Percentiles rank a stretch among this genome's conserved stretches.
Evolutionary conservation across 331 rosid genomes (phyloP).

Genomic region (Pyracantha coccinea): DNA sequence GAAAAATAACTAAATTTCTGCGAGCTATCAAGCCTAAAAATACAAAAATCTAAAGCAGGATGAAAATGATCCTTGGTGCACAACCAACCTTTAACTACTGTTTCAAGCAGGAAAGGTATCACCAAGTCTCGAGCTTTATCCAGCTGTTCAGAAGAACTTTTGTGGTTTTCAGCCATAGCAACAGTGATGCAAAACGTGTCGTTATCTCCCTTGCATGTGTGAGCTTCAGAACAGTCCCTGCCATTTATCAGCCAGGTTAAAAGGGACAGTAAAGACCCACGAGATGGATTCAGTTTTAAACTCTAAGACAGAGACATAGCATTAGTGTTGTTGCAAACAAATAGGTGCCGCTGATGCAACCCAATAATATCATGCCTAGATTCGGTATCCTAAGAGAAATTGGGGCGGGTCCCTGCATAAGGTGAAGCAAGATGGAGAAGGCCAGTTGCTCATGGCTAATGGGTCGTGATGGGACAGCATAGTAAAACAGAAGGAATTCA

Average conservation of each 20-base stretch:
- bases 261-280: constrained; percentile 21
- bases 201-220: constrained; percentile 17
- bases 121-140: constrained; percentile 41
- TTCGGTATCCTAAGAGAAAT: background rate
- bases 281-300: background rate
- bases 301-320: background rate
- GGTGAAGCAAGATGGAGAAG: background rate
- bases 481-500: background rate
- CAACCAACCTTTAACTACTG: constrained; percentile 63
- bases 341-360: background rate
- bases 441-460: background rate
- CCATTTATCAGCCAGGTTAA: constrained; percentile 30
- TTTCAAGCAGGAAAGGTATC: constrained; percentile 61
- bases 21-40: background rate
- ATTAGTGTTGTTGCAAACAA: background rate
- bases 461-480: background rate
- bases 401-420: background rate
- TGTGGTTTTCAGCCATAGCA: constrained; percentile 36
- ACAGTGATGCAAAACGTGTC: constrained; percentile 53
- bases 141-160: constrained; percentile 31
- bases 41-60: background rate
- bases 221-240: constrained; percentile 51
- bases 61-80: background rate
- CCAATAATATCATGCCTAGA: background rate
- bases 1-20: background rate